Percentiles rank a stretch among this genome's conserved stretches.
These are phyloP conservation scores for Helotiales sp. DNA, from an alignment of 2,329 filamentous ascomycete species.

Conservation along the genomic window DNA sequence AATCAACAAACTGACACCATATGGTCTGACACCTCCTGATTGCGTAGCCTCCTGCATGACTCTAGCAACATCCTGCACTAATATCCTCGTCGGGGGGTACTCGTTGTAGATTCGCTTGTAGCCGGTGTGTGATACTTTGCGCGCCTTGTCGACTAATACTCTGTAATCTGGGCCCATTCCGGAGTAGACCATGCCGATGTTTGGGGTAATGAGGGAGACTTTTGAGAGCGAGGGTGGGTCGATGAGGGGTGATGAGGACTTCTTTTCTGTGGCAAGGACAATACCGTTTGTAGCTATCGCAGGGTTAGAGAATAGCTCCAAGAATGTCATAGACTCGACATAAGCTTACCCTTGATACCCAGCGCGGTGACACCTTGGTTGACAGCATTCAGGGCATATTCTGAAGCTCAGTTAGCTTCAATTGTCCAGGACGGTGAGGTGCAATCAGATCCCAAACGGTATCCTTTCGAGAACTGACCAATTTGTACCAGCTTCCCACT, in stretches of 20 bases:
- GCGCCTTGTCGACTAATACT: conserved; percentile 94
- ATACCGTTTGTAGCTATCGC: conserved; percentile 90
- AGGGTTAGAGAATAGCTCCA: conserved; percentile 7
- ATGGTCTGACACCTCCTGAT: conserved; percentile 93
- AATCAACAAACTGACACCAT: conserved; percentile 92
- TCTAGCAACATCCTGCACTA: conserved; percentile 95
- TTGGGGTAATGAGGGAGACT: conserved; percentile 95
- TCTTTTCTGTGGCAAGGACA: conserved; percentile 98
- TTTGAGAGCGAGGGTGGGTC: conserved; percentile 94
- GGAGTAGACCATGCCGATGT: conserved; percentile 99
- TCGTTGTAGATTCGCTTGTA: conserved; percentile 99
- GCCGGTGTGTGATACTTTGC: conserved; percentile 95
- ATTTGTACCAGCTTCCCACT: conserved; percentile 99
- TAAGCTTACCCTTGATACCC: conserved; percentile 84
- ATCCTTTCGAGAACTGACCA: conserved; percentile 53
- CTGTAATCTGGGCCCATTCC: conserved; percentile 99
- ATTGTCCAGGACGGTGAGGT: background rate
- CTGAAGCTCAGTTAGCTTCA: conserved; percentile 47
- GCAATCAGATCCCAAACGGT: background rate
- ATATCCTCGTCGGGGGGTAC: conserved; percentile 98
- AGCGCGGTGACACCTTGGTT: conserved; percentile 99
- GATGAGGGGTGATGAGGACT: conserved; percentile 95
- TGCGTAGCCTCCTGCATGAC: conserved; percentile 99
- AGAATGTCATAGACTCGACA: background rate
- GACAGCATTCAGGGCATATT: conserved; percentile 98